A percentile compares a stretch with the other conserved stretches of the same genome.
phyloP scores from a whole-genome alignment of 441 rosid species.

The Hura crepitans region DNA sequence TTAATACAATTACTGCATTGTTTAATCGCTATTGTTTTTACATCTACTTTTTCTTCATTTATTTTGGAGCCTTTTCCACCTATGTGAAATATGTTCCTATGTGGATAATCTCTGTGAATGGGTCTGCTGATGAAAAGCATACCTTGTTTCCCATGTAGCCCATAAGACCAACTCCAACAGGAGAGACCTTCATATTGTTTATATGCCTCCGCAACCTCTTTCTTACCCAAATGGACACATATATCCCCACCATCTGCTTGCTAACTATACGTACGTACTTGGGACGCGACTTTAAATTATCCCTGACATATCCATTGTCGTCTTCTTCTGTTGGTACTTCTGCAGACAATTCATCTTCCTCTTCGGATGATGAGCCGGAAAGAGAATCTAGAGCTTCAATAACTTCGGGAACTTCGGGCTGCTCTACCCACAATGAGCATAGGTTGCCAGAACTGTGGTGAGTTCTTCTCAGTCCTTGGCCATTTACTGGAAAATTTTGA shows the following conservation, averaged over 20 bases:
- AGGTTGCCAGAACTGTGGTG: constrained; percentile 66
- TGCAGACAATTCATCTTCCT: constrained; percentile 42
- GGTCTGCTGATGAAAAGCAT: constrained; percentile 16
- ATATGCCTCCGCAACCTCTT: constrained; percentile 76
- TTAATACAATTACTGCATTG: background rate
- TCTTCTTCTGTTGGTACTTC: constrained; percentile 34
- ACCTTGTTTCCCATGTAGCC: constrained; percentile 99
- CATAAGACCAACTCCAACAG: constrained; percentile 97
- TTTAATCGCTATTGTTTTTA: background rate
- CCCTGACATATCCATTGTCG: constrained; percentile 14
- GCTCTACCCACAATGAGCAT: constrained; percentile 39
- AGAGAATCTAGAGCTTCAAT: constrained; percentile 37
- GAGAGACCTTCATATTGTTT: constrained; percentile 86
- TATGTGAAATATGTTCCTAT: background rate
- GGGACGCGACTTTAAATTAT: constrained; percentile 29
- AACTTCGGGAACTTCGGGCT: constrained; percentile 25
- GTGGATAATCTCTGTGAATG: constrained; percentile 11
- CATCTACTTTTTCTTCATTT: background rate
- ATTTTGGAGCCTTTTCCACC: background rate
- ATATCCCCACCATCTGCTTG: constrained; percentile 99
- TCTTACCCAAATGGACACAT: constrained; percentile 89
- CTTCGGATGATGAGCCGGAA: constrained; percentile 42
- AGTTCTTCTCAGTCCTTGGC: constrained; percentile 55
- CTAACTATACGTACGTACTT: constrained; percentile 81
- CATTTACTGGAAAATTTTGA: constrained; percentile 33